phyloP scores from a whole-genome alignment of 805 yeast genomes.

The Candida maris region DNA sequence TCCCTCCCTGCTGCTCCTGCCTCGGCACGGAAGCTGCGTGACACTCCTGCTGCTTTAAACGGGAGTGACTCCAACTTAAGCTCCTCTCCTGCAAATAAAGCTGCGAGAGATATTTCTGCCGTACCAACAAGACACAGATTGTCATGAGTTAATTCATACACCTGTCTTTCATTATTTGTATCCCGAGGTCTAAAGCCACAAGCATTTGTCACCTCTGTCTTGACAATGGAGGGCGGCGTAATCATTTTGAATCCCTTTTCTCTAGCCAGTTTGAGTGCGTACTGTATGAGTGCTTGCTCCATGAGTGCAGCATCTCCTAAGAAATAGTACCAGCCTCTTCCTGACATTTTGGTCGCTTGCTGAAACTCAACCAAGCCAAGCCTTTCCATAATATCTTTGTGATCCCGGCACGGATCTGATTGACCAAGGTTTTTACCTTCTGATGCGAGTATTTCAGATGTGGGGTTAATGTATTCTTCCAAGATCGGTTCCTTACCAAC shows the following conservation, averaged over 20 bases:
- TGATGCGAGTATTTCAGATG: slow-evolving; percentile 18
- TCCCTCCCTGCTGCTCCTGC: slow-evolving; percentile 96
- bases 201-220: slow-evolving; percentile 70
- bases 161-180: slow-evolving; percentile 79
- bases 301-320: slow-evolving; percentile 80
- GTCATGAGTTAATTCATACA: slow-evolving; percentile 53
- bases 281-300: slow-evolving; percentile 87
- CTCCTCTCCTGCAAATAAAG: slow-evolving; percentile 52
- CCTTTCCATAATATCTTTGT: slow-evolving; percentile 64
- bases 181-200: slow-evolving; percentile 97
- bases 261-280: slow-evolving; percentile 66
- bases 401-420: slow-evolving; percentile 41
- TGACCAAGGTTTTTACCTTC: too few species aligned
- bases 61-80: slow-evolving; percentile 41
- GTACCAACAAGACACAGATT: slow-evolving; percentile 81
- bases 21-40: slow-evolving; percentile 89
- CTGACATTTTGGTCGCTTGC: slow-evolving; percentile 71
- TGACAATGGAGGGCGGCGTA: slow-evolving; percentile 83
- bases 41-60: slow-evolving; percentile 66
- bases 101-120: slow-evolving; percentile 93
- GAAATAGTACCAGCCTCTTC: slow-evolving; percentile 85
- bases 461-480: slow-evolving; percentile 51
- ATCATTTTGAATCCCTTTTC: slow-evolving; percentile 63
- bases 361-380: slow-evolving; percentile 66
- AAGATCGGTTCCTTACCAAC: slow-evolving; percentile 44